Base-by-base conservation (phyloP, 495 filamentous ascomycete species). In the Lophium mytilinum region DNA sequence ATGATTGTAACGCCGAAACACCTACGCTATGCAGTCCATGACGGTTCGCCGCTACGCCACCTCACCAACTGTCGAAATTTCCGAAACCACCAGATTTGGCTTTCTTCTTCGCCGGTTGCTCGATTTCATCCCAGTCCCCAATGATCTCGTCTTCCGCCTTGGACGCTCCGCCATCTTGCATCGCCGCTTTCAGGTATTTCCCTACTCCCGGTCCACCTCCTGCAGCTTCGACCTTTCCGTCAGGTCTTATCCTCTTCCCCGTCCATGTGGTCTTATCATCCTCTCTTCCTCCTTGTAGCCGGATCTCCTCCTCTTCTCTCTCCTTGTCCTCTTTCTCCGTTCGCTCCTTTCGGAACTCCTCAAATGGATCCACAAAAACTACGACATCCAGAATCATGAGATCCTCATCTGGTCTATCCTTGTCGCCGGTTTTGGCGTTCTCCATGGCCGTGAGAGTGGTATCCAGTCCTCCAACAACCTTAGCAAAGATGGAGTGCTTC, bases 401-500 rank as follows among this genome's bases (percentile, higher is more conserved):
- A 24, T 89, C 83, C n/a, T 83, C 79, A 0, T 83, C 69, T 7
- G 93, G 93, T 12, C 84, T 73, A 61, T 88, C 83, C 8, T 79
- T 80, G 24, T 87, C 78, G 37, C 81, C 83, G 7, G 82, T 82
- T 1, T 84, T 81, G 12, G 82, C 80, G 6, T 71, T 77, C 68
- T 99, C 93, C 68, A 99, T 81, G 36, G 75, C 76, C 52, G 76
- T 75, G 7, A 96, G 72, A 1, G 87, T 84, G 12, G 88, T 85
- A 52, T 72, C 68, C 18, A 83, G 64, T 9, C 89, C 89, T 33
- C 86, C 88, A 14, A 95, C 87, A 3, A 97, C 83, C 34, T 80
- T 79, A 3, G 83, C 93, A 64, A 98, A 97, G 33, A 97, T 86
- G n/a, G 93, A 97, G 69, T 98, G 93, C 60, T 98, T 98, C 54